Evolutionary conservation across 2,329 filamentous ascomycete genomes (phyloP), one percentile per base, ranked within the genome.

Genomic region (Arachnopeziza araneosa): DNA sequence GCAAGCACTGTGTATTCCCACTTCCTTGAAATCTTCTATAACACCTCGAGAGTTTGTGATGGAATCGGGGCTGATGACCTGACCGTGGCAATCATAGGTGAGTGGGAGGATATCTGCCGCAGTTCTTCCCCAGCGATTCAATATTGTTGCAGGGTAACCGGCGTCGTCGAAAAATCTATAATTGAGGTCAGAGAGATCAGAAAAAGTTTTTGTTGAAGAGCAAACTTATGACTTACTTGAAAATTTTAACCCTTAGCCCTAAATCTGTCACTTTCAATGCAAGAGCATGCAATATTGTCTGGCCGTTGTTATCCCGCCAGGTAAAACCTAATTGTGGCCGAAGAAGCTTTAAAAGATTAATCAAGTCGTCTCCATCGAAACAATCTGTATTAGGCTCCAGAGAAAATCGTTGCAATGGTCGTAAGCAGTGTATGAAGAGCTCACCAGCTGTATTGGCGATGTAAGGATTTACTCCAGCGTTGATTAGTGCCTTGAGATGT

Each of bases 21-120:
- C 10, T 12, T 44, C 36, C 12, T 19, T 19, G 10, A 19, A 17
- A 14, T 4, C 17, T 44, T 52, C 32, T 49, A 44, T 44, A 44
- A 12, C 12, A 44, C 17, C 12, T 44, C 17, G 36, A 17, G 17
- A 19, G 36, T 19, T 19, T 44, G 36, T 44, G 36, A 44, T 8
- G 17, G 26, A 30, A 30, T 30, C 26, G 9, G 6, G 23, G 54
- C 48, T 57, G 26, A 61, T 60, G 10, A 63, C 59, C 49, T 63
- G 62, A n/a, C 62, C 62, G 24, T 63, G 59, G 54, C 54, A 61
- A 23, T 61, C 57, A 50, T 61, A 63, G 17, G 48, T 61, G 14
- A 63, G 54, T 1, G 62, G 62, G 21, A 60, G 19, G 22, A 62
- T 48, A 24, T 62, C 55, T 53, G 54, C 55, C 22, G 57, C 44